These are phyloP conservation scores for Aspergillus sp. DNA, from an alignment of 2,329 filamentous ascomycete genomes.

Conservation along the genomic window DNA sequence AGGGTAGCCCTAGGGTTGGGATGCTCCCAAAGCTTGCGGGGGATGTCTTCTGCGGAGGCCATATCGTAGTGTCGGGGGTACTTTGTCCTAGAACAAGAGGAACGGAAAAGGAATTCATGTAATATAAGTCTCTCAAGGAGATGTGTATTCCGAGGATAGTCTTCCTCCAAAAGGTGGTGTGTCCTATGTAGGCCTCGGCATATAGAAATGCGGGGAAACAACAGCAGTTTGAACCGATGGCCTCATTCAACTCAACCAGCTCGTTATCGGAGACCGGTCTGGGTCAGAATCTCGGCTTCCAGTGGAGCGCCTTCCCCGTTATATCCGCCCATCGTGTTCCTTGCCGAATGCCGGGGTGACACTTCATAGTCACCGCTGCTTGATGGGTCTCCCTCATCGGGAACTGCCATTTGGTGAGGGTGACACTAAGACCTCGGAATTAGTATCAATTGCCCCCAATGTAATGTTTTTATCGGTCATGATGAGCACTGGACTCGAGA, in stretches of 20 bases:
- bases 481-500: too few relatives aligned
- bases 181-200: background rate
- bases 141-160: background rate
- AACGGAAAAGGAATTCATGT: background rate
- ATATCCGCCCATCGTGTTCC: background rate
- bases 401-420: too few relatives aligned
- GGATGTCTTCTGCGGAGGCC: conserved; percentile 27
- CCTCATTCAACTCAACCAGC: background rate
- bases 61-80: conserved; percentile 7
- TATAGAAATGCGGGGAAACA: conserved; percentile 1
- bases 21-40: conserved; percentile 69
- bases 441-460: too few relatives aligned
- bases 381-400: too few relatives aligned
- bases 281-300: background rate
- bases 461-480: too few relatives aligned
- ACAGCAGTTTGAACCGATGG: background rate
- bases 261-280: background rate
- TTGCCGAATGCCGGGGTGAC: background rate
- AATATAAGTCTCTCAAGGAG: background rate
- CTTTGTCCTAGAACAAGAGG: background rate
- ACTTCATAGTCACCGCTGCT: too few relatives aligned
- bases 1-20: conserved; percentile 59
- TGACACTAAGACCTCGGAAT: too few relatives aligned
- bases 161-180: background rate
- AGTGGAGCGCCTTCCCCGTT: background rate